Conservation (phyloP, 1,284 basidiomycete species). For the Leccinum fuscescens region DNA sequence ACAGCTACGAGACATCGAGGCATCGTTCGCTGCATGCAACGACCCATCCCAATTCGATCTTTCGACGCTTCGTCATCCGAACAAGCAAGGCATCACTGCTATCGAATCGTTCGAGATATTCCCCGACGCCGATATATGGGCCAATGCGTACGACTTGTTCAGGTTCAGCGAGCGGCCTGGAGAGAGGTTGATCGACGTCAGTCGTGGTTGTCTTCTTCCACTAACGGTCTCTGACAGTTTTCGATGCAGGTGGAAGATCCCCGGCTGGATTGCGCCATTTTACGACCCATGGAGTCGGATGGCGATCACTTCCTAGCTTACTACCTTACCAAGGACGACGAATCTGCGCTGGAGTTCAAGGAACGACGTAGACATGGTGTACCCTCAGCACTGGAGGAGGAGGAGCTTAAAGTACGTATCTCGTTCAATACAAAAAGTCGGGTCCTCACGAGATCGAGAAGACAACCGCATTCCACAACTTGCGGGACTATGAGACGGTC, state of each 20-base stretch:
- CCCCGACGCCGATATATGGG: conserved; percentile 86
- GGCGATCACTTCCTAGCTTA: conserved; percentile 89
- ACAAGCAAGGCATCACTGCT: conserved; percentile 73
- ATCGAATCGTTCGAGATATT: conserved; percentile 84
- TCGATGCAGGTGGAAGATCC: conserved; percentile 63
- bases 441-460: conserved; percentile 25
- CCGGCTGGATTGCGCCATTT: conserved; percentile 78
- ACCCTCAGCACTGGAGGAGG: conserved; percentile 48
- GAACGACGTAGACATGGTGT: conserved; percentile 40
- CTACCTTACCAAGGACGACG: conserved; percentile 81
- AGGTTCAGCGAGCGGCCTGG: conserved; percentile 87
- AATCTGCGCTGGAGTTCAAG: conserved; percentile 60
- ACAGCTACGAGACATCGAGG: conserved; percentile 80
- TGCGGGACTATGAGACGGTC: conserved; percentile 81
- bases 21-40: conserved; percentile 70
- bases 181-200: conserved; percentile 63
- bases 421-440: not conserved
- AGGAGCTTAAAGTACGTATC: conserved; percentile 45
- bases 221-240: not conserved
- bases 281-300: conserved; percentile 83
- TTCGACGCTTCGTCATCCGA: conserved; percentile 69
- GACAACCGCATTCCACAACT: conserved; percentile 69
- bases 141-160: conserved; percentile 87
- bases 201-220: conserved; percentile 17
- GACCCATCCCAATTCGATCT: conserved; percentile 54